These are phyloP conservation scores for Liriodendron chinense DNA, from an alignment of 164 flowering plant genomes.

Conservation along the genomic window DNA sequence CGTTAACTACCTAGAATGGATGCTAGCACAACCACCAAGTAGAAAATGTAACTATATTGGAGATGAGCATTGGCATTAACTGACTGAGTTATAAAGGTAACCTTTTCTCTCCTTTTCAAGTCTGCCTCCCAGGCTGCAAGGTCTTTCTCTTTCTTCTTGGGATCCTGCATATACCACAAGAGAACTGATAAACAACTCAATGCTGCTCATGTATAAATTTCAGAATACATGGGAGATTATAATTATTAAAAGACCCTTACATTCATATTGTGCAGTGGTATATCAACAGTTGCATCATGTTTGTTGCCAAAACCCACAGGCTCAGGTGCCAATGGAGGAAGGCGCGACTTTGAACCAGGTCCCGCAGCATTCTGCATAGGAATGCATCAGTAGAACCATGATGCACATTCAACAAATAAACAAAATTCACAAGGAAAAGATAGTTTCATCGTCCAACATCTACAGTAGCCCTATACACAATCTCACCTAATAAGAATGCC, in stretches of 20 bases:
- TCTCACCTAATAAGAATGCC: too few relatives aligned
- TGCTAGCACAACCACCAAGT: neutral
- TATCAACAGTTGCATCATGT: constrained; percentile 80
- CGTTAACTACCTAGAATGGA: neutral
- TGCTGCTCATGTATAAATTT: neutral
- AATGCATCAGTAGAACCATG: constrained; percentile 6
- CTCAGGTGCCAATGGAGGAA: constrained; percentile 47
- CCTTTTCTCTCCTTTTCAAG: constrained; percentile 77
- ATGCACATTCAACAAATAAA: neutral
- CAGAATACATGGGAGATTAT: neutral
- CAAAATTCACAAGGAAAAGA: neutral
- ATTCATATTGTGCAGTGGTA: constrained; percentile 55
- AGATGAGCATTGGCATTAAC: neutral
- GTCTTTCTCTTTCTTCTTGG: constrained; percentile 10
- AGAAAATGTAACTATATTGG: too few relatives aligned
- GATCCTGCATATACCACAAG: constrained; percentile 11
- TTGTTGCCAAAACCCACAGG: constrained; percentile 63
- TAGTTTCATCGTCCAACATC: neutral
- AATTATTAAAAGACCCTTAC: constrained; percentile 2
- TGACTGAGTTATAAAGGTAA: constrained; percentile 12
- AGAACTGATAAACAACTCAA: neutral
- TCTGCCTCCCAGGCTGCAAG: constrained; percentile 46
- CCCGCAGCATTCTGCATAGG: constrained; percentile 53
- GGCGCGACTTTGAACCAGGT: constrained; percentile 51
- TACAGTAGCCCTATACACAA: too few relatives aligned